Base-by-base conservation (phyloP, 164 flowering plant species). In the Nelumbo lutea region DNA sequence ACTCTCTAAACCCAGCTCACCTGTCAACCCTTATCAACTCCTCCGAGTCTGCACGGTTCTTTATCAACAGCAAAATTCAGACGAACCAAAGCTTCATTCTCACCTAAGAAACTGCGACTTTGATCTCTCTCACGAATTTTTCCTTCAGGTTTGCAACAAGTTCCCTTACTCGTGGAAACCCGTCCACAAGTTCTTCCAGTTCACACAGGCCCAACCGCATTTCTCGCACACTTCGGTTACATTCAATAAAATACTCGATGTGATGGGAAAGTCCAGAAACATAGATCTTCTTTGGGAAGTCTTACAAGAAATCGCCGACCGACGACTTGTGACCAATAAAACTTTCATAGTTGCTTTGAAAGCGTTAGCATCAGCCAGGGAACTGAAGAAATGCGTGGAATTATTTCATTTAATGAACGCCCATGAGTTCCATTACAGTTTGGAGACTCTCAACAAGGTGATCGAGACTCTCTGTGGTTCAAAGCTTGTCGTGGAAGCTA, bases 151-250 rank as follows among this genome's bases (percentile, higher is more conserved):
- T 27, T 89, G 96, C 86, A 89, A 88, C 85, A 79, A 76, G 10
- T 93, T 93, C 81, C 93, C 89, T 1, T 73, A 39, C 43, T 90
- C 98, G 39, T 88, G 93, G 92, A 82, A 83, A 42, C 96, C 98
- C 65, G 78, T 90, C 42, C 79, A 87, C 87, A 79, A 64, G 38
- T 84, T 90, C 82, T 87, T 81, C 76, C 65, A 55, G 6, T 93
- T 76, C 82, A 79, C 92, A 10, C 70, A 76, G 27, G 66, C 81
- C 51, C 78, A 78, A 44, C 79, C 81, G 10, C 3, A 60, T 4
- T 88, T 88, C 73, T n/a, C 73, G 14, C 96, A 89, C 83, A 74
- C 87, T 42, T 63, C 93, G 3, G 72, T 72, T 75, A 78, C 96
- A 27, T 83, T 82, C 78, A 88, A 94, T 83, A 91, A 85, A 77